phyloP scores from a whole-genome alignment of 208 protist genomes.

The Tritrichomonas foetus region DNA sequence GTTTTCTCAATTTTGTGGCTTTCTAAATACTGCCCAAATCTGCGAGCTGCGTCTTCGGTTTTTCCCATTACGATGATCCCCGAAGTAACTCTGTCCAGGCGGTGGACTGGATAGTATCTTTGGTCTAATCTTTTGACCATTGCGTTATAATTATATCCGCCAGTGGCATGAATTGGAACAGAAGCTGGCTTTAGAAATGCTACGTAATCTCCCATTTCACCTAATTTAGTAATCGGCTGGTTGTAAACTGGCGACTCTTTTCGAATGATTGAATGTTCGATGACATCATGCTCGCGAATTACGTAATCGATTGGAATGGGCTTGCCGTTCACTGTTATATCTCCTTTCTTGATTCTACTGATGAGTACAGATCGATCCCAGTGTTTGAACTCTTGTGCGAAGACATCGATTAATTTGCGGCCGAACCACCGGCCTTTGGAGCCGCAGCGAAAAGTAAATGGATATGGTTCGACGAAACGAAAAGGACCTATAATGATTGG shows the following conservation, averaged over 20 bases:
- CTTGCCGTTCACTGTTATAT: conserved; percentile 28
- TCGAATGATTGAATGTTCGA: background rate
- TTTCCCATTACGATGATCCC: conserved; percentile 15
- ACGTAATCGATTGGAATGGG: background rate
- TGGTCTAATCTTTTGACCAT: background rate
- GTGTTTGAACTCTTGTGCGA: background rate
- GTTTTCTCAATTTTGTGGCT: background rate
- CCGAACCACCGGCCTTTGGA: background rate
- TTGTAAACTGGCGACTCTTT: background rate
- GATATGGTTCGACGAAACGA: background rate
- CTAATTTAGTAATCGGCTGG: background rate
- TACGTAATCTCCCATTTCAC: background rate
- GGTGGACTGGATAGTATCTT: background rate
- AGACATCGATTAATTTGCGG: background rate
- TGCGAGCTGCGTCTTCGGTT: background rate
- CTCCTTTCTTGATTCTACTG: background rate
- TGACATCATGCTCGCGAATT: background rate
- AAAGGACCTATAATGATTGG: conserved; percentile 16
- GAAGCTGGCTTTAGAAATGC: conserved; percentile 37
- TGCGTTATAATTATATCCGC: conserved; percentile 12
- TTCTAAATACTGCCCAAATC: background rate
- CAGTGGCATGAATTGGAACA: conserved; percentile 17
- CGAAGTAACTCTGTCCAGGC: conserved; percentile 9
- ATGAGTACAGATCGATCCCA: background rate
- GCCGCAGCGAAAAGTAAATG: background rate